Conservation (phyloP, 305 asterid genomes). For the Stenogyne calaminthoides region DNA sequence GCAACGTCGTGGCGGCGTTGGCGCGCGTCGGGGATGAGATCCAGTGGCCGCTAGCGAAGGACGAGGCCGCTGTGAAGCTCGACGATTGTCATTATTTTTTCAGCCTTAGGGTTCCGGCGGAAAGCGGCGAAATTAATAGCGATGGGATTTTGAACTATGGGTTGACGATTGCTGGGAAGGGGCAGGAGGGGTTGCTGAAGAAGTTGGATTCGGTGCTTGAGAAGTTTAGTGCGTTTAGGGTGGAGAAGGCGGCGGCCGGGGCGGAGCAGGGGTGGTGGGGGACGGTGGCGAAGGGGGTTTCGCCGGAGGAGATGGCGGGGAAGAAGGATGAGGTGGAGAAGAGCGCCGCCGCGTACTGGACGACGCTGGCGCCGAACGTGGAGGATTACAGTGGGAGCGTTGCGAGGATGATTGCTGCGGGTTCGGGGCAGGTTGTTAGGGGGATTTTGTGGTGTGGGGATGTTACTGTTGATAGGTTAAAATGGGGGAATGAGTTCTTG, state of each 20-base stretch:
- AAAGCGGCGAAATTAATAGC: constrained; percentile 21
- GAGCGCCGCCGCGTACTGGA: constrained; percentile 87
- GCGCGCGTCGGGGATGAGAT: constrained; percentile 78
- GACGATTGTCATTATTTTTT: constrained; percentile 84
- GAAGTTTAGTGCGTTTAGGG: constrained; percentile 60
- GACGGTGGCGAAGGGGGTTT: constrained; percentile 49
- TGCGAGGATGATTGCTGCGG: constrained; percentile 76
- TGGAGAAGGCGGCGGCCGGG: constrained; percentile 56
- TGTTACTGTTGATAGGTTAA: constrained; percentile 76
- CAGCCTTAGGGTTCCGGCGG: constrained; percentile 62
- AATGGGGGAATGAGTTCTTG: constrained; percentile 77
- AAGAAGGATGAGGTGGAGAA: constrained; percentile 63
- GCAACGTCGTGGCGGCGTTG: constrained; percentile 65
- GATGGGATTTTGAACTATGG: constrained; percentile 72
- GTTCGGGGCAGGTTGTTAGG: constrained; percentile 79
- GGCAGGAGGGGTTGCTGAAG: constrained; percentile 53
- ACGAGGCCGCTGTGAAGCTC: constrained; percentile 80
- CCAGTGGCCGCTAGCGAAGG: constrained; percentile 91
- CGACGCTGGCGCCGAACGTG: constrained; percentile 88
- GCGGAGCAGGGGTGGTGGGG: constrained; percentile 65
- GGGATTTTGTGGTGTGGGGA: constrained; percentile 96
- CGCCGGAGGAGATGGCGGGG: constrained; percentile 66
- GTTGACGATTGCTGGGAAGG: constrained; percentile 71
- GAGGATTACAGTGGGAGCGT: constrained; percentile 78
- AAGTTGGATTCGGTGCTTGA: constrained; percentile 61